phyloP scores from a whole-genome alignment of 1,284 basidiomycete genomes.

The Mycena sp. region DNA sequence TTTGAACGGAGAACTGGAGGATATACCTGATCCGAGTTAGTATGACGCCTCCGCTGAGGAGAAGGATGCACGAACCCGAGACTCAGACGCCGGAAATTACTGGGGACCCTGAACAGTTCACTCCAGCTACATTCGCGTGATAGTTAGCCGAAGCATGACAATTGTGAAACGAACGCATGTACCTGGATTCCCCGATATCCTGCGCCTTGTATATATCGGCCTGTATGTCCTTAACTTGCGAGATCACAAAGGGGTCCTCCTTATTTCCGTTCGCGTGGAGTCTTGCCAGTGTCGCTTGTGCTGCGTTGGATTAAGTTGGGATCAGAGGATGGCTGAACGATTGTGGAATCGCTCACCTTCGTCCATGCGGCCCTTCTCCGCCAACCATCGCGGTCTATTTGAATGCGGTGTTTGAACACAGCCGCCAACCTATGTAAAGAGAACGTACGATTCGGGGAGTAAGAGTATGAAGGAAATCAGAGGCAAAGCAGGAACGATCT shows the following conservation, averaged over 20 bases:
- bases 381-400: slow-evolving; percentile 69
- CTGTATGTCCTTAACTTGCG: slow-evolving; percentile 52
- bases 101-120: slow-evolving; percentile 59
- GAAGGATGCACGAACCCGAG: slow-evolving; percentile 41
- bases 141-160: too few relatives aligned
- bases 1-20: slow-evolving; percentile 54
- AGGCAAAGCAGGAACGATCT: slow-evolving; percentile 59
- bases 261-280: slow-evolving; percentile 61
- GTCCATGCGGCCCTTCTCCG: slow-evolving; percentile 61
- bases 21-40: slow-evolving; percentile 38
- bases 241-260: slow-evolving; percentile 55
- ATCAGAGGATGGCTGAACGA: slow-evolving; percentile 27
- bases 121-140: slow-evolving; percentile 51
- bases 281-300: slow-evolving; percentile 52
- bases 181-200: slow-evolving; percentile 48
- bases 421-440: too few relatives aligned
- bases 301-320: slow-evolving; percentile 27
- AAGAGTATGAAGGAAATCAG: slow-evolving; percentile 62
- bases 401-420: too few relatives aligned
- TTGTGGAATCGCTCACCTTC: background rate
- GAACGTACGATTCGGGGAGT: slow-evolving; percentile 52
- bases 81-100: slow-evolving; percentile 54
- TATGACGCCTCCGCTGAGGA: background rate
- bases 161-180: too few relatives aligned
- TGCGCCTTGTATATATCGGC: slow-evolving; percentile 47